phyloP scores from a whole-genome alignment of 495 filamentous ascomycete species.

The Penicillium maclennaniae region DNA sequence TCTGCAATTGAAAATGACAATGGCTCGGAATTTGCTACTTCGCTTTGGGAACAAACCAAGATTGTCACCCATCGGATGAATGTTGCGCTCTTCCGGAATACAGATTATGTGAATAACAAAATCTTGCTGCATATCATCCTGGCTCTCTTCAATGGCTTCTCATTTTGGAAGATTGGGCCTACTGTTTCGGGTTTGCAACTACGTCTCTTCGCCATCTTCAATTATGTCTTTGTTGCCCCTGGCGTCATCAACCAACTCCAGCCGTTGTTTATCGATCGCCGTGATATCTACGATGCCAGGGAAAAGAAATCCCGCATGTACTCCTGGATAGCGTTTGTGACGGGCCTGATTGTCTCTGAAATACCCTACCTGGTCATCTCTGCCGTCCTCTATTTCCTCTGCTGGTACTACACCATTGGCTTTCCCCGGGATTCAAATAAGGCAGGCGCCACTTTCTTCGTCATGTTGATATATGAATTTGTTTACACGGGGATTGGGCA shows the following conservation, averaged over 20 bases:
- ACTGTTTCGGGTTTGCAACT: slow-evolving; percentile 21
- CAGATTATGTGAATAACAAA: slow-evolving; percentile 61
- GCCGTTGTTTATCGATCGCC: slow-evolving; percentile 47
- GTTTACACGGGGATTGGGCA: neutral
- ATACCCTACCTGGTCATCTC: slow-evolving; percentile 45
- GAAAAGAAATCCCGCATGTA: slow-evolving; percentile 50
- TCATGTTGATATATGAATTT: neutral
- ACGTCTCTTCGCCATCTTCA: slow-evolving; percentile 38
- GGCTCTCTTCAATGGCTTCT: slow-evolving; percentile 33
- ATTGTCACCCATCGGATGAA: slow-evolving; percentile 55
- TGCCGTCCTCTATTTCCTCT: slow-evolving; percentile 41
- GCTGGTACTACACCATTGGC: slow-evolving; percentile 39
- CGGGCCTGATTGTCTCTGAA: slow-evolving; percentile 46
- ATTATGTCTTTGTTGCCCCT: slow-evolving; percentile 32
- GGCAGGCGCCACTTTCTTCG: neutral
- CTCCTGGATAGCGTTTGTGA: slow-evolving; percentile 47
- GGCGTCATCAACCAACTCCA: slow-evolving; percentile 43
- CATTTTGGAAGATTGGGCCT: slow-evolving; percentile 29
- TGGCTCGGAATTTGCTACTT: slow-evolving; percentile 51
- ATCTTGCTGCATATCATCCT: slow-evolving; percentile 32
- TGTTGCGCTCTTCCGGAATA: slow-evolving; percentile 53
- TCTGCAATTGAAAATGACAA: slow-evolving; percentile 27
- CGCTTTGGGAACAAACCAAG: slow-evolving; percentile 49
- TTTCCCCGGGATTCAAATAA: neutral
- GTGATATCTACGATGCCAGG: slow-evolving; percentile 45